A percentile compares a stretch with the other conserved stretches of the same genome.
Conservation (phyloP, 2,329 filamentous ascomycete genomes). For the Aspergillus aculeatinus region DNA sequence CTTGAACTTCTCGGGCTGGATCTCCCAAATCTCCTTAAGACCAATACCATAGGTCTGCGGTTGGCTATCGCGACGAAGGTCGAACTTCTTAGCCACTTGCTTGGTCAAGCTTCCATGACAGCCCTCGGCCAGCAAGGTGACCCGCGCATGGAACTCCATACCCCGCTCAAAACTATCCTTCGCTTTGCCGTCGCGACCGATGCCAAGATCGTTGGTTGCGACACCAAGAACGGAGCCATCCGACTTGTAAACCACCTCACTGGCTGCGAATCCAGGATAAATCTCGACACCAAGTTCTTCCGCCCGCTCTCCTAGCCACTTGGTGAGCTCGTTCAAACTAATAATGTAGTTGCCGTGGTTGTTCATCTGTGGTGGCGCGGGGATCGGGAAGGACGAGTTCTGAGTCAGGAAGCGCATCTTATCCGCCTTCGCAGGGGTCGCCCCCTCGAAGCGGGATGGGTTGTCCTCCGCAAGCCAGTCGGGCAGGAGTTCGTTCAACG, state of each 20-base stretch:
- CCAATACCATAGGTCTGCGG: conserved; percentile 94
- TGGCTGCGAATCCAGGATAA: conserved; percentile 92
- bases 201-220: conserved; percentile 90
- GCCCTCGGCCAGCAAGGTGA: conserved; percentile 90
- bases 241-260: conserved; percentile 80
- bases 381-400: conserved; percentile 72
- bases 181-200: conserved; percentile 75
- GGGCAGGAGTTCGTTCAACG: conserved; percentile 85
- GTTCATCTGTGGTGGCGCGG: conserved; percentile 93
- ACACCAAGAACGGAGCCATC: conserved; percentile 92
- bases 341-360: conserved; percentile 98
- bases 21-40: conserved; percentile 96
- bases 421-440: conserved; percentile 78
- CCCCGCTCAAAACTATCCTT: conserved; percentile 92
- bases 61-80: conserved; percentile 82
- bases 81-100: conserved; percentile 91
- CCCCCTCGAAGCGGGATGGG: conserved; percentile 79
- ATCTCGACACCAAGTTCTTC: conserved; percentile 95
- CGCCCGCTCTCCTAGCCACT: conserved; percentile 94
- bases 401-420: conserved; percentile 94
- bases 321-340: conserved; percentile 89
- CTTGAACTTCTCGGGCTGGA: conserved; percentile 87
- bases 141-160: conserved; percentile 95
- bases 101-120: conserved; percentile 95
- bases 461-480: conserved; percentile 92